These are phyloP conservation scores for Gonapodya sp. DNA, from an alignment of 192 early-diverging fungal species.

Conservation along the genomic window DNA sequence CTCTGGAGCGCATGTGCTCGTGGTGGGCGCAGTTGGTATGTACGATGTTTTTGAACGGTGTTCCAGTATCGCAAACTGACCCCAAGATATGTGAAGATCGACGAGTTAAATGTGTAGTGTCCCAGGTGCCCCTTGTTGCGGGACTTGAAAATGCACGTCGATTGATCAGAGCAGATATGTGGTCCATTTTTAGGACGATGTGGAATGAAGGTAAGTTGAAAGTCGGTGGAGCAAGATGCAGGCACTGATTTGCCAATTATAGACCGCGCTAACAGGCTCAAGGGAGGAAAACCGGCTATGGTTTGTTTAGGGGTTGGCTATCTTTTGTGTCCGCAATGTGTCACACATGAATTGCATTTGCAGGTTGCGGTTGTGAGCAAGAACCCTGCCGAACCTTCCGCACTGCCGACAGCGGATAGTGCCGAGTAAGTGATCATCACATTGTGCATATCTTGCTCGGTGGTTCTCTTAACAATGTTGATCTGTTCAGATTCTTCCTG, in stretches of 20 bases:
- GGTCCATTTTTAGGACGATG: not conserved
- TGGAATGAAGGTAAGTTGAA: too few species aligned
- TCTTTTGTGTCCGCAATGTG: not conserved
- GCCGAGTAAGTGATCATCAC: not conserved
- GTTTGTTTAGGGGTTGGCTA: not conserved
- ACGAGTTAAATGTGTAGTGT: not conserved
- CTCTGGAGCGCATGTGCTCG: not conserved
- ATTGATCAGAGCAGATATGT: not conserved
- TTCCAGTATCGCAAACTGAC: too few species aligned
- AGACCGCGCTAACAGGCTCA: not conserved
- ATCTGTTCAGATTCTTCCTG: too few species aligned
- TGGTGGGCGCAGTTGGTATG: not conserved
- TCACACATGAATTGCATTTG: not conserved
- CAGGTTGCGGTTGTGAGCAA: constrained; percentile 1
- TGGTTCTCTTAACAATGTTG: not conserved
- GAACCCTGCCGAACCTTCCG: not conserved
- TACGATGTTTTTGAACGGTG: too few species aligned
- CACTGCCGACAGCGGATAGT: constrained; percentile 3
- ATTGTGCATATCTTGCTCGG: not conserved
- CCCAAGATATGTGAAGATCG: too few species aligned
- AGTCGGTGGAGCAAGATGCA: too few species aligned
- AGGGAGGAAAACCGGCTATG: constrained; percentile 1
- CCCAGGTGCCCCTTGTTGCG: not conserved
- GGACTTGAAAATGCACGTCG: not conserved
- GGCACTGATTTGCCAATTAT: too few species aligned